Base-by-base conservation (phyloP, 2,329 filamentous ascomycete genomes). In the Alternaria dauci region DNA sequence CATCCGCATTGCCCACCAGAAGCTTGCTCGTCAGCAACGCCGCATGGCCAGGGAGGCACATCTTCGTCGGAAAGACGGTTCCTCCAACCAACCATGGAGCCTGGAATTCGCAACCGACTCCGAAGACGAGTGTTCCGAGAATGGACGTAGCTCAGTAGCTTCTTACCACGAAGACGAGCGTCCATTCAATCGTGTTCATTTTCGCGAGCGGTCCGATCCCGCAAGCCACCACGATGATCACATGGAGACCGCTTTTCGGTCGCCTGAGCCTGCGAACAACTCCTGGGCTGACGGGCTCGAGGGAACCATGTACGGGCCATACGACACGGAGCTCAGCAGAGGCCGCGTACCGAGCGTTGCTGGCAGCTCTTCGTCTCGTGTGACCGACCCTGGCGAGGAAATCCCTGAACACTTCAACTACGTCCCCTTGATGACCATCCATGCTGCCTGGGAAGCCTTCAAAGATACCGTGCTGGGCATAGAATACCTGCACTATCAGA, bases 401-500 rank as follows among this genome's bases (percentile, higher is more conserved):
- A 88, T 92, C 61, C 90, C 92, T 36, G 93, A 97, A 69, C 94
- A 98, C 76, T 93, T 93, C 77, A 92, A 91, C 36, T 97, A 95
- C 73, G 94, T 98, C 16, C 95, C 95, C 16, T 93, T 94, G 79
- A 91, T 99, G 80, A 96, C 94, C 0, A 85, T 97, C 36, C 87
- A 90, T 26, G 89, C 94, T 75, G 91, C 94, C 14, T 89, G 94
- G 30, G 88, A 88, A 38, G 91, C 92, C 0, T 98, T 99, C 79
- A 87, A 94, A 66, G 95, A 99, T 77, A 97, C 94, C 0, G 89
- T 99, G 2, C 84, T 98, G 38, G 95, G 95, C 4, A 81, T 99
- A 20, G 94, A 99, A 76, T 99, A 98, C 76, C 85, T 99, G 8
- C 83, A 85, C 68, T 83, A 81, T 61, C 82, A 85, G 64, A 80